Percentiles rank a stretch among this genome's conserved stretches.
These are phyloP conservation scores for Phytophthora colocasiae DNA, from an alignment of 352 stramenopile species.

Conservation along the genomic window DNA sequence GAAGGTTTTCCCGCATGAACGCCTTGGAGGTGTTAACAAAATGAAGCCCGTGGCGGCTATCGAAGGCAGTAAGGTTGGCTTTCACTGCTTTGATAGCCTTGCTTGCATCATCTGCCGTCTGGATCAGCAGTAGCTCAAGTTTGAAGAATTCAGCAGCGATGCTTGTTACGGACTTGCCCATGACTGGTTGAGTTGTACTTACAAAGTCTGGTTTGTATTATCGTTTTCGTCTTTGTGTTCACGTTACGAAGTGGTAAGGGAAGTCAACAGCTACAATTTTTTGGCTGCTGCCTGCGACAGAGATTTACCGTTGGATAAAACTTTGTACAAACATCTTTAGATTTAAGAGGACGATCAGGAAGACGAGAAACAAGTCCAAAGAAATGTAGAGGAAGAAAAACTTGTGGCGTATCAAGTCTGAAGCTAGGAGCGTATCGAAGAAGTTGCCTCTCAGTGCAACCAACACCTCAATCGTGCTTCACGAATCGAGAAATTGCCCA, in stretches of 20 bases:
- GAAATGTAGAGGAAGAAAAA: no score
- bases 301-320: not conserved
- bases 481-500: no score
- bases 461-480: no score
- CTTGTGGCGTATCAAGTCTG: no score
- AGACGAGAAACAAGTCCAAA: no score
- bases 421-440: no score
- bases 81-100: slow-evolving; percentile 29
- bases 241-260: slow-evolving; percentile 27
- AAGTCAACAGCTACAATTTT: not conserved
- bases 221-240: slow-evolving; percentile 5
- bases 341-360: no score
- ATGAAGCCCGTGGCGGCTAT: slow-evolving; percentile 24
- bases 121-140: slow-evolving; percentile 23
- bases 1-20: slow-evolving; percentile 31
- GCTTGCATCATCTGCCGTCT: slow-evolving; percentile 25
- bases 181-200: slow-evolving; percentile 1
- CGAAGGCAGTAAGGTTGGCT: slow-evolving; percentile 26
- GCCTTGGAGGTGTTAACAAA: slow-evolving; percentile 30
- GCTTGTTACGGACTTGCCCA: slow-evolving; percentile 22
- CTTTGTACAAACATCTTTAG: no score
- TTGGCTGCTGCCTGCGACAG: slow-evolving; percentile 3
- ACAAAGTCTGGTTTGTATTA: slow-evolving; percentile 1
- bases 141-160: slow-evolving; percentile 29
- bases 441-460: no score